These are phyloP conservation scores for Suhomyces atakaporum DNA, from an alignment of 1,139 yeast species.

Conservation along the genomic window DNA sequence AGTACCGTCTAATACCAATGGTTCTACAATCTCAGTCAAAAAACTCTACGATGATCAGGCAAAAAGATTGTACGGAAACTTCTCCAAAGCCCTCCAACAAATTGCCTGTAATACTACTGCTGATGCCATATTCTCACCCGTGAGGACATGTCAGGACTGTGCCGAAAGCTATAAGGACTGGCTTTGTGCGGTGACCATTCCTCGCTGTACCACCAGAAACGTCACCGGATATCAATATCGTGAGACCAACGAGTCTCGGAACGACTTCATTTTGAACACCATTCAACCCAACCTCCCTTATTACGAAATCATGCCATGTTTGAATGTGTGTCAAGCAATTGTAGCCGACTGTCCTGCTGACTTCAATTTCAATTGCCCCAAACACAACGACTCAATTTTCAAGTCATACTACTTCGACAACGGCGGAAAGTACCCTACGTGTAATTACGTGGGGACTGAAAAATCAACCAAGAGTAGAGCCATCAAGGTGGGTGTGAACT, in stretches of 20 bases:
- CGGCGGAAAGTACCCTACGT: slow-evolving; percentile 27
- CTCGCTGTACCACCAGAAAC: slow-evolving; percentile 64
- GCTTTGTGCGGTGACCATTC: slow-evolving; percentile 91
- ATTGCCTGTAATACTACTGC: slow-evolving; percentile 72
- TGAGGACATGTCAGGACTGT: slow-evolving; percentile 74
- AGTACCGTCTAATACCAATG: slow-evolving; percentile 63
- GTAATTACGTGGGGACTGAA: slow-evolving; percentile 50
- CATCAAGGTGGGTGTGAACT: slow-evolving; percentile 1
- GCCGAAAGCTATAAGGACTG: slow-evolving; percentile 73
- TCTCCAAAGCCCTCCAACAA: slow-evolving; percentile 74
- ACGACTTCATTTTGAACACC: slow-evolving; percentile 53
- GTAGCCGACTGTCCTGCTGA: slow-evolving; percentile 83
- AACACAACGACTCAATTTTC: slow-evolving; percentile 33
- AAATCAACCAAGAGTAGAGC: slow-evolving; percentile 6
- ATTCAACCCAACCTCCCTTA: slow-evolving; percentile 64
- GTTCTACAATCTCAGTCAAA: slow-evolving; percentile 25
- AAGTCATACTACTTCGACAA: slow-evolving; percentile 53
- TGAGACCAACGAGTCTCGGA: slow-evolving; percentile 58
- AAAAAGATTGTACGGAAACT: slow-evolving; percentile 55
- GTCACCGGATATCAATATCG: slow-evolving; percentile 43
- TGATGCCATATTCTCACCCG: slow-evolving; percentile 74
- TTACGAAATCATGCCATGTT: slow-evolving; percentile 84
- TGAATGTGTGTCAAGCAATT: slow-evolving; percentile 73
- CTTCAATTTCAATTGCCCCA: slow-evolving; percentile 76
- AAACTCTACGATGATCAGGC: slow-evolving; percentile 68